Percentiles rank a stretch among this genome's conserved stretches.
phyloP scores from a whole-genome alignment of 164 flowering plant species.

The Litsea cubeba region DNA sequence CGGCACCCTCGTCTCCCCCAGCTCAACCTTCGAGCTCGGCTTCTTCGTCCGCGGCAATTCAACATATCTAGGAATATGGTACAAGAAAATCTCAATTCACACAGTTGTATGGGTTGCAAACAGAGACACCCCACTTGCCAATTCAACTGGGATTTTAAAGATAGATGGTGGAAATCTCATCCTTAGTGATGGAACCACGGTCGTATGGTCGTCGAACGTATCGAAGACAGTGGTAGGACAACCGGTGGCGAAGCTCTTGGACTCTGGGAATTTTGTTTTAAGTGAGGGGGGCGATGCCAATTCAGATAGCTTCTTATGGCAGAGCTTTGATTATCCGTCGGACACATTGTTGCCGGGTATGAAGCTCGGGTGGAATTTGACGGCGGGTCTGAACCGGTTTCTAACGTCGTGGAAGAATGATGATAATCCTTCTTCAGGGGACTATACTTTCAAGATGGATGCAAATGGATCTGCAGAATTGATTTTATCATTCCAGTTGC shows the following conservation, averaged over 20 bases:
- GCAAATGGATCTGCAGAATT: constrained; percentile 22
- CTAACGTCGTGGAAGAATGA: constrained; percentile 32
- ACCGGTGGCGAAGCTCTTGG: constrained; percentile 14
- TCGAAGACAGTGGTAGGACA: neutral
- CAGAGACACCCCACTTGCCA: constrained; percentile 27
- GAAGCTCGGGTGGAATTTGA: constrained; percentile 20
- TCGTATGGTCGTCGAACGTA: constrained; percentile 20
- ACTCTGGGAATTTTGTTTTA: constrained; percentile 23
- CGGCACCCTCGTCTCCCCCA: constrained; percentile 15
- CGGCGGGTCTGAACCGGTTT: constrained; percentile 12
- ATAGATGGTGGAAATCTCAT: constrained; percentile 21
- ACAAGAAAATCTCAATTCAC: constrained; percentile 2
- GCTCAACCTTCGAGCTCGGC: constrained; percentile 21
- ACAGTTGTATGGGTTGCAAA: constrained; percentile 46
- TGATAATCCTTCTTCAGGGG: constrained; percentile 29
- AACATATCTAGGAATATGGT: constrained; percentile 39
- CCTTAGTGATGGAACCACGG: constrained; percentile 12
- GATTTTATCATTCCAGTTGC: constrained; percentile 8
- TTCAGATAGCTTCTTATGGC: constrained; percentile 16
- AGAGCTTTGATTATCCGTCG: constrained; percentile 25
- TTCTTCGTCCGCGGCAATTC: constrained; percentile 21
- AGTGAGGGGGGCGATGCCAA: constrained; percentile 4
- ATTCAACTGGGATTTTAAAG: constrained; percentile 5
- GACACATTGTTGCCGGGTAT: constrained; percentile 21
- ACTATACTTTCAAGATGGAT: constrained; percentile 16